phyloP scores from a whole-genome alignment of 2,329 filamentous ascomycete genomes.

The Lachnellula occidentalis region DNA sequence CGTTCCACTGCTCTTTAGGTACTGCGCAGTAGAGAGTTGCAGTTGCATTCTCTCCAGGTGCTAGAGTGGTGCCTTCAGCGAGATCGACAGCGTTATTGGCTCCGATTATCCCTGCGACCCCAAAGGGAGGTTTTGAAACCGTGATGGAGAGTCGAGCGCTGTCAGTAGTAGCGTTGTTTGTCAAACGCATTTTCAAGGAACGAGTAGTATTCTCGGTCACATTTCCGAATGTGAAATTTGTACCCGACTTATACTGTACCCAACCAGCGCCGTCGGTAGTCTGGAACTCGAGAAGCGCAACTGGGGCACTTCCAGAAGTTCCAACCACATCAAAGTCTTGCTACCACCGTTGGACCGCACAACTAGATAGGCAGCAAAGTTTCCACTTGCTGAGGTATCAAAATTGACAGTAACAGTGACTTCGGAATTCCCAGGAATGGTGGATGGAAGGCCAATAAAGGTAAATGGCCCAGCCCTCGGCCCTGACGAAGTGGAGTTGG shows the following conservation, averaged over 20 bases:
- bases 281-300: constrained; percentile 50
- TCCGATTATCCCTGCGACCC: constrained; percentile 46
- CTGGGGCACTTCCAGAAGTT: constrained; percentile 43
- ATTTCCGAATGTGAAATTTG: constrained; percentile 49
- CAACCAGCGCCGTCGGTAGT: constrained; percentile 44
- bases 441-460: constrained; percentile 41
- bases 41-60: constrained; percentile 44
- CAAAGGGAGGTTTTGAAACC: constrained; percentile 57
- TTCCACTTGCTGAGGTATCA: constrained; percentile 40
- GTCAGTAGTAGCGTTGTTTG: constrained; percentile 49
- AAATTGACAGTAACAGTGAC: constrained; percentile 43
- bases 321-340: constrained; percentile 44
- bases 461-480: constrained; percentile 43
- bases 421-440: constrained; percentile 37
- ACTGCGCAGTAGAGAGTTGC: constrained; percentile 50
- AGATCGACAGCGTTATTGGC: constrained; percentile 52
- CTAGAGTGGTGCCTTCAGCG: constrained; percentile 48
- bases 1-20: constrained; percentile 53
- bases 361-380: constrained; percentile 44
- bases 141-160: constrained; percentile 48
- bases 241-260: constrained; percentile 40
- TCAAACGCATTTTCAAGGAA: constrained; percentile 46
- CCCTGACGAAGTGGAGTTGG: constrained; percentile 31
- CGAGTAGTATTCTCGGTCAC: constrained; percentile 46
- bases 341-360: constrained; percentile 47